phyloP scores from a whole-genome alignment of 805 yeast species.

The Torulaspora delbrueckii region DNA sequence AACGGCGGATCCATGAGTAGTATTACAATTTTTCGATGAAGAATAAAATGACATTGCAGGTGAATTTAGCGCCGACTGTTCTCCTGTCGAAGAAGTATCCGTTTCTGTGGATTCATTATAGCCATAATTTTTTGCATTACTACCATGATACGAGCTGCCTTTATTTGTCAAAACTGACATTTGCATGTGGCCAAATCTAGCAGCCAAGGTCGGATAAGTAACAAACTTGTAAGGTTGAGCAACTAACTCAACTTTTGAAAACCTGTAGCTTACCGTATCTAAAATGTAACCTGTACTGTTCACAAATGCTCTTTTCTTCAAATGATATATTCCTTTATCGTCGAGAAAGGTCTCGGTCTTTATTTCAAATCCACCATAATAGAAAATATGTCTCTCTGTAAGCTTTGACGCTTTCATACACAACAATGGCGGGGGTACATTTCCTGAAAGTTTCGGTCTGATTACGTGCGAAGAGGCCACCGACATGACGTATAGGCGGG shows the following conservation, averaged over 20 bases:
- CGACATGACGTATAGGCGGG: conserved; percentile 36
- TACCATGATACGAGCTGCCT: background rate
- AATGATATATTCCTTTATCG: conserved; percentile 33
- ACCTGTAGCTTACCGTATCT: conserved; percentile 47
- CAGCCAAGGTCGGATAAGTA: conserved; percentile 33
- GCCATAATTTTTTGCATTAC: conserved; percentile 5
- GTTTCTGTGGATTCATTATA: conserved; percentile 3
- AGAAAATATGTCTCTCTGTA: conserved; percentile 52
- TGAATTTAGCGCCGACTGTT: background rate
- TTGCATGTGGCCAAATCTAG: conserved; percentile 41
- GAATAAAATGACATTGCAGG: conserved; percentile 7
- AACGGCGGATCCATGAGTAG: conserved; percentile 15
- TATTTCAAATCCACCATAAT: conserved; percentile 64
- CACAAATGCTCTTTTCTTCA: conserved; percentile 42
- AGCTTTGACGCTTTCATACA: conserved; percentile 47
- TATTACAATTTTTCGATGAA: conserved; percentile 1
- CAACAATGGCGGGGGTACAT: conserved; percentile 49
- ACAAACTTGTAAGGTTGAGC: conserved; percentile 34
- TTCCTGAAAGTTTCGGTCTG: conserved; percentile 36
- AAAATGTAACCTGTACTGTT: conserved; percentile 56
- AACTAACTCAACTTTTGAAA: conserved; percentile 42
- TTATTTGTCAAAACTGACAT: conserved; percentile 17
- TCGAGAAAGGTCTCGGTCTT: conserved; percentile 33
- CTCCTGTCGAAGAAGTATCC: conserved; percentile 5
- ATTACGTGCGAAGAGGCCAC: conserved; percentile 39